These are phyloP conservation scores for Ensete glaucum DNA, from an alignment of 176 grass and related monocot genomes.

Conservation along the genomic window DNA sequence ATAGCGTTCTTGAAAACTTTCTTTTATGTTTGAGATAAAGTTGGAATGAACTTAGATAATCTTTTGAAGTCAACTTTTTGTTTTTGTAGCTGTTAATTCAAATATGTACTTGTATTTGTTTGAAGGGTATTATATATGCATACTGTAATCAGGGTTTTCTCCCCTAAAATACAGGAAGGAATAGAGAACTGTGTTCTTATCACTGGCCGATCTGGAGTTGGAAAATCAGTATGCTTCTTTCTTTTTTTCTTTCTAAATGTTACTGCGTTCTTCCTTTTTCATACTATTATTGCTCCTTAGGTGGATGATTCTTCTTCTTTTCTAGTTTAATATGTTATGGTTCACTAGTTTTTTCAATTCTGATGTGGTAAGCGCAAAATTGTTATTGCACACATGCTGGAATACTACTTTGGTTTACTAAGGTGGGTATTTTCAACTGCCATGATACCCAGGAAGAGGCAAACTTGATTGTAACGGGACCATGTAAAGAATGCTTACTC, in stretches of 20 bases:
- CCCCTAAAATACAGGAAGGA: conserved; percentile 36
- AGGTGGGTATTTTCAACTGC: too few species aligned
- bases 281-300: not conserved
- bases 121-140: not conserved
- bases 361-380: not conserved
- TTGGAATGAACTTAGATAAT: too few species aligned
- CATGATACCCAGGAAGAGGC: too few species aligned
- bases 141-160: conserved; percentile 19
- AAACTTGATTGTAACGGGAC: too few species aligned
- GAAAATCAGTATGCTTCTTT: conserved; percentile 70
- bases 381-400: too few species aligned
- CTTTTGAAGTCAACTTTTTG: not conserved
- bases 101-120: not conserved
- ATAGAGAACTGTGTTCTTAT: conserved; percentile 64
- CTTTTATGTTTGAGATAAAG: too few species aligned
- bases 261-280: not conserved
- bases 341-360: not conserved
- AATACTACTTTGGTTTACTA: too few species aligned
- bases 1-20: too few species aligned
- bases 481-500: too few species aligned
- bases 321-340: not conserved
- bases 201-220: conserved; percentile 79
- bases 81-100: not conserved
- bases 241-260: conserved; percentile 12
- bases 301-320: conserved; percentile 8